Evolutionary conservation across 2,329 filamentous ascomycete genomes (phyloP).

Genomic region (Paradendryphiella salina): DNA sequence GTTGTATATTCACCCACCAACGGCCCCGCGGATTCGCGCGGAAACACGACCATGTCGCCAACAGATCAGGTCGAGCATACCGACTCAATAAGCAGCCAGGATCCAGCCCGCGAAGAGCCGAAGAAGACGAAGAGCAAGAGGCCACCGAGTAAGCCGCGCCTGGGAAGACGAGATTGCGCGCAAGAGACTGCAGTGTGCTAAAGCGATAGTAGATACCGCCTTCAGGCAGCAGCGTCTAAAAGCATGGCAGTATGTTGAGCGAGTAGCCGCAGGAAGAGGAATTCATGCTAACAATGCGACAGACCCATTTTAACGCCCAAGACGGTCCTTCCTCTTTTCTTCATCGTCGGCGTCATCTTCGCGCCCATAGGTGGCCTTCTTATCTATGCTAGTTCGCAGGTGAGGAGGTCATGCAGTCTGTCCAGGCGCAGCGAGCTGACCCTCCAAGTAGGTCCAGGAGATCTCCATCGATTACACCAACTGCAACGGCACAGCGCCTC

Average conservation of each 20-base stretch:
- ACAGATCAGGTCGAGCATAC: slow-evolving; percentile 49
- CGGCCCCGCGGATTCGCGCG: slow-evolving; percentile 37
- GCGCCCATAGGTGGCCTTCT: slow-evolving; percentile 88
- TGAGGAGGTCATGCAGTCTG: slow-evolving; percentile 48
- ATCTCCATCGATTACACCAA: slow-evolving; percentile 87
- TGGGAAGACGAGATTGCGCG: slow-evolving; percentile 8
- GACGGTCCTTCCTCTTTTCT: slow-evolving; percentile 89
- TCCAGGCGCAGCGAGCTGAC: slow-evolving; percentile 15
- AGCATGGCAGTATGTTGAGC: slow-evolving; percentile 85
- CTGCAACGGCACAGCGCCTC: slow-evolving; percentile 65
- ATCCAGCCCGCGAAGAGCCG: slow-evolving; percentile 45
- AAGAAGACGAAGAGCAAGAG: slow-evolving; percentile 84
- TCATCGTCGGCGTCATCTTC: slow-evolving; percentile 86
- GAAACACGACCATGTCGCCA: slow-evolving; percentile 50
- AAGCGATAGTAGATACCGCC: slow-evolving; percentile 71
- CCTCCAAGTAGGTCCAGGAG: slow-evolving; percentile 73
- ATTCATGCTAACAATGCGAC: slow-evolving; percentile 46
- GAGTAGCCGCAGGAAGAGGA: not conserved
- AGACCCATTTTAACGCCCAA: slow-evolving; percentile 95
- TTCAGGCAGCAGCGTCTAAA: slow-evolving; percentile 96
- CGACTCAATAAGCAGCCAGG: slow-evolving; percentile 51
- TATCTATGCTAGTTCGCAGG: slow-evolving; percentile 80
- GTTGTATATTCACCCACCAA: slow-evolving; percentile 20
- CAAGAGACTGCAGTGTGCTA: slow-evolving; percentile 22
- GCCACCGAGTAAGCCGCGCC: slow-evolving; percentile 72